Base-by-base conservation (phyloP, 805 yeast species). In the Lachancea fermentati region DNA sequence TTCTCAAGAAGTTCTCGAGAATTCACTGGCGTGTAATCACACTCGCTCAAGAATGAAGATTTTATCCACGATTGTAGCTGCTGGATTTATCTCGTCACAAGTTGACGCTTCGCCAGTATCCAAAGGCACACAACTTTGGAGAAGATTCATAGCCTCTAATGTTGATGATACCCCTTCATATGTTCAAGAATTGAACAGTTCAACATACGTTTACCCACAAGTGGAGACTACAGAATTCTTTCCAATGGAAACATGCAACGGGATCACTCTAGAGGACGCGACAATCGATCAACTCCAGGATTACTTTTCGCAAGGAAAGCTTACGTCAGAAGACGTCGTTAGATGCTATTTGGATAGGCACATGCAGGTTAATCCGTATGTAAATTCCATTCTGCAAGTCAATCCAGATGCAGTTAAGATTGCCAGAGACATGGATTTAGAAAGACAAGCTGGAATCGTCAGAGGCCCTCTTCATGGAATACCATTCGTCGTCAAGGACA, bases 401-500 rank as follows among this genome's bases (percentile, higher is more conserved):
- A 57, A 56, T 35, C 61, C 61, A 3, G 60, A 57, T 33, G 43
- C 47, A 26, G 40, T 52, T n/a, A 16, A 48, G 5, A 57, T 56
- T 43, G 62, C 60, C 5, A 22, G 35, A 11, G 17, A 33, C 12
- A 39, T 53, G 49, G 62, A 57, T 36, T 47, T 45, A 19, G 62
- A 57, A 38, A 42, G 62, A 32, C 35, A 44, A n/a, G 36, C 36
- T 16, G 57, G 57, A 19, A 41, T 46, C 22, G 46, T 48, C 9
- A 39, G 62, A 30, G 46, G 56, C 3, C 59, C 61, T 5, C 33
- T 57, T n/a, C 61, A 57, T 35, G 62, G 61, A 18, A 54, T 56
- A 29, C 62, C 62, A 15, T 57, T 57, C 25, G 16, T 57, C 3
- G 62, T 57, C 5, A 57, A 57, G 34, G 61, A 57, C 32, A 57